These are phyloP conservation scores for Sabuloglossum arenarium DNA, from an alignment of 495 filamentous ascomycete genomes.

Conservation along the genomic window DNA sequence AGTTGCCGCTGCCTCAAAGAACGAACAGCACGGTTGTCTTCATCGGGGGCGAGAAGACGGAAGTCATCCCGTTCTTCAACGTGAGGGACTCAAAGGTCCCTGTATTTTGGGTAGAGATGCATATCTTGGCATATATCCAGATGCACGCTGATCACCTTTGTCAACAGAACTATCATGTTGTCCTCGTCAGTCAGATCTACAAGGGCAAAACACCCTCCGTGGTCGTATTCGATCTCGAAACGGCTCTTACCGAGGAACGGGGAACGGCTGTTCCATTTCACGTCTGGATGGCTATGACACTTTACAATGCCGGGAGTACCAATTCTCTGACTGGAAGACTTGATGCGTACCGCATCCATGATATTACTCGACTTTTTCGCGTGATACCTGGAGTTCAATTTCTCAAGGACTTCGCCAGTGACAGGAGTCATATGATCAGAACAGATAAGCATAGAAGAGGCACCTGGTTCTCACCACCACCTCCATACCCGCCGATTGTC, in stretches of 20 bases:
- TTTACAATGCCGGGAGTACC: background rate
- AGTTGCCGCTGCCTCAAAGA: background rate
- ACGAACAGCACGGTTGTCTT: conserved; percentile 10
- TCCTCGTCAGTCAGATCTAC: conserved; percentile 7
- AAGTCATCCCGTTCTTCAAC: background rate
- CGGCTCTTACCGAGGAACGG: conserved; percentile 1
- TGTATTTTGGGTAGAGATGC: background rate
- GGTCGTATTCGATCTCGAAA: conserved; percentile 14
- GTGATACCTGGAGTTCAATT: background rate
- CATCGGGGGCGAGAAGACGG: conserved; percentile 11
- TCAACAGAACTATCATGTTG: conserved; percentile 12
- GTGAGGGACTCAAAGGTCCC: background rate
- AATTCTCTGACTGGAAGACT: background rate
- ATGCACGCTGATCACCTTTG: background rate
- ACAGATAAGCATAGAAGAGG: background rate
- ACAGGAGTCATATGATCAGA: background rate
- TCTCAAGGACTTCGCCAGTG: background rate
- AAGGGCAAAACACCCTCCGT: background rate
- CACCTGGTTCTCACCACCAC: background rate
- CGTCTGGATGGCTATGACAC: background rate
- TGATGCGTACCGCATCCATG: background rate
- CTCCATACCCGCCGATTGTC: background rate
- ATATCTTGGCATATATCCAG: conserved; percentile 1
- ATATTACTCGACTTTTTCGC: background rate
- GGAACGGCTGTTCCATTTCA: background rate